A percentile compares a stretch with the other conserved stretches of the same genome.
These are phyloP conservation scores for Boletus rufocinnamomeus DNA, from an alignment of 768 basidiomycete genomes.

Conservation along the genomic window DNA sequence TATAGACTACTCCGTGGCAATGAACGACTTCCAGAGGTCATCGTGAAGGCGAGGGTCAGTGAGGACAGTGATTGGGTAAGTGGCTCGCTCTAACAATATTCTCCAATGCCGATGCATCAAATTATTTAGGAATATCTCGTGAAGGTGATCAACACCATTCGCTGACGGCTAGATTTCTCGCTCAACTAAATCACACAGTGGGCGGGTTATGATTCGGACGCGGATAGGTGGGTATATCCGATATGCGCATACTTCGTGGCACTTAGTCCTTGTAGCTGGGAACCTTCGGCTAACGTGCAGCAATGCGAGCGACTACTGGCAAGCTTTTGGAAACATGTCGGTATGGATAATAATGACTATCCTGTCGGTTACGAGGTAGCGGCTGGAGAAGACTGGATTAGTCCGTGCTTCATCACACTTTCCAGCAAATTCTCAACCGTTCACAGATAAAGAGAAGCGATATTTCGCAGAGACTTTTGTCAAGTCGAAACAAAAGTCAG, in stretches of 20 bases:
- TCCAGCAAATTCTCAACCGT: background rate
- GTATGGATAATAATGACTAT: conserved; percentile 59
- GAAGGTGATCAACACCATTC: conserved; percentile 47
- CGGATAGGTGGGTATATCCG: conserved; percentile 51
- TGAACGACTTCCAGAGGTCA: conserved; percentile 49
- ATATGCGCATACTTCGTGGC: conserved; percentile 1
- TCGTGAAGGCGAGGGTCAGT: conserved; percentile 56
- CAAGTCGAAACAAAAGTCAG: conserved; percentile 21
- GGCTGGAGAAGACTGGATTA: conserved; percentile 59
- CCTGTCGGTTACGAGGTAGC: conserved; percentile 42
- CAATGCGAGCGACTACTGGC: conserved; percentile 57
- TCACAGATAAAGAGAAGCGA: conserved; percentile 42
- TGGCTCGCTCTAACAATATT: background rate
- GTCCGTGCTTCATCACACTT: conserved; percentile 36
- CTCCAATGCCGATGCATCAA: background rate
- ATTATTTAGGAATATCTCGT: conserved; percentile 60
- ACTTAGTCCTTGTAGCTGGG: conserved; percentile 54
- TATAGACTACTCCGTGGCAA: background rate
- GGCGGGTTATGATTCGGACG: conserved; percentile 59
- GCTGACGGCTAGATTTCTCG: background rate
- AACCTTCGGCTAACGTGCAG: conserved; percentile 59
- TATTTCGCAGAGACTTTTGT: conserved; percentile 36
- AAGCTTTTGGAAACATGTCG: conserved; percentile 68
- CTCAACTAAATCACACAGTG: conserved; percentile 47
- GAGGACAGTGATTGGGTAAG: conserved; percentile 55